Evolutionary conservation across 1,284 basidiomycete species (phyloP).

Genomic region (Lentinula novae-zelandiae): DNA sequence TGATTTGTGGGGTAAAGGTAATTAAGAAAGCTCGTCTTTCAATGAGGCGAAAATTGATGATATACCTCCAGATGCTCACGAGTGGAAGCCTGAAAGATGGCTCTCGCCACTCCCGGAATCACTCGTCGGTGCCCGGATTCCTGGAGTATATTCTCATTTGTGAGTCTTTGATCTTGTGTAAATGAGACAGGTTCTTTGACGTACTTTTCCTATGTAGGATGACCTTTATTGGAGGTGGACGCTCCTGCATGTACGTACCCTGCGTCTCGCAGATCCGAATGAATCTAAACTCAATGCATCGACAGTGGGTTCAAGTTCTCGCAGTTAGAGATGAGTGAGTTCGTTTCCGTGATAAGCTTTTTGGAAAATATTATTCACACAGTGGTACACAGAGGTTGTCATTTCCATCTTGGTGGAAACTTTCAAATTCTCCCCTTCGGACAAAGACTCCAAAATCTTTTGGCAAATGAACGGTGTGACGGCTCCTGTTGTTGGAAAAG

Average conservation of each 20-base stretch:
- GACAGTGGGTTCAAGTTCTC: slow-evolving; percentile 30
- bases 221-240: slow-evolving; percentile 28
- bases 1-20: slow-evolving; percentile 25
- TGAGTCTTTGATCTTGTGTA: neutral
- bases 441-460: neutral
- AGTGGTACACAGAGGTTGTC: neutral
- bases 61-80: slow-evolving; percentile 34
- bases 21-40: slow-evolving; percentile 23
- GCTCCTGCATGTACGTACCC: slow-evolving; percentile 27
- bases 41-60: neutral
- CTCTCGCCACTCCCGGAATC: slow-evolving; percentile 24
- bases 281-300: neutral
- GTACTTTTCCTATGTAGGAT: slow-evolving; percentile 18
- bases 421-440: slow-evolving; percentile 6
- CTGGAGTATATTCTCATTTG: slow-evolving; percentile 17
- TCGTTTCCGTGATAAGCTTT: slow-evolving; percentile 23
- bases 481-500: slow-evolving; percentile 1
- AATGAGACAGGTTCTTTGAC: neutral
- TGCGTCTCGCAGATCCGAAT: neutral
- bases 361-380: neutral
- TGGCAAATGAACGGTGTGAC: slow-evolving; percentile 9
- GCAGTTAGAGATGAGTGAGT: slow-evolving; percentile 30
- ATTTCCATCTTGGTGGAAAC: slow-evolving; percentile 4
- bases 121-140: slow-evolving; percentile 9
- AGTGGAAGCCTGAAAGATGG: slow-evolving; percentile 35